Evolutionary conservation across 495 filamentous ascomycete species (phyloP), one percentile per base, ranked within the genome.

Genomic region (Podospora australis): DNA sequence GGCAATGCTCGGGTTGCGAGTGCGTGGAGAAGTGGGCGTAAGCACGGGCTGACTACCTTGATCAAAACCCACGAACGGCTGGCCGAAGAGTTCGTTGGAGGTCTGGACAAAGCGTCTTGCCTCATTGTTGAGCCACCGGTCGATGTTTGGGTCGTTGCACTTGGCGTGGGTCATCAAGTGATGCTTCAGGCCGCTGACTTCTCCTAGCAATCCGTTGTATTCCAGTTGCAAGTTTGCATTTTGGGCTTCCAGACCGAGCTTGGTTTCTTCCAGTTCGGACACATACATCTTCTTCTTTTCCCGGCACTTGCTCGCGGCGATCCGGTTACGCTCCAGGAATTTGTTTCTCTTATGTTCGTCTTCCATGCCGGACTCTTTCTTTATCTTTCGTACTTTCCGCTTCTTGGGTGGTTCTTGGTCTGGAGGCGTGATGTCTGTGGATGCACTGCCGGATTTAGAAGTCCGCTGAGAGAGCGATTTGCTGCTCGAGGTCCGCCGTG

Each of bases 281-380:
- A 82, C 81, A 63, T 80, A 83, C 53, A 82, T 78, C 62, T 91
- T 94, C 67, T 92, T 91, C 73, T 90, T 91, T 61, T 84, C 80
- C 2, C 89, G 79, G 59, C 88, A 94, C 56, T 94, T 95, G 65
- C 79, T 87, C 0, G 89, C 89, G 4, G 89, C 89, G 4, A 90
- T 60, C 4, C 89, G 79, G 57, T 95, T 95, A 20, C 86, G 79
- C 58, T 92, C 86, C 22, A 92, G 74, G 59, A 87, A 81, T 49
- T 70, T 68, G 42, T 56, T 63, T 23, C 72, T 55, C 34, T 68
- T 73, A 1, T 46, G 43, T 2, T 49, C 49, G n/a, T 62, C 60
- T 9, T 44, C 59, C 23, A 25, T 42, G 22, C 21, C 23, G 14
- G 44, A 13, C 9, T 45, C 54, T 39, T 49, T 54, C 13, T 46